Base-by-base conservation (phyloP, 1,139 yeast genomes). In the Geotrichum cucujoidarum region DNA sequence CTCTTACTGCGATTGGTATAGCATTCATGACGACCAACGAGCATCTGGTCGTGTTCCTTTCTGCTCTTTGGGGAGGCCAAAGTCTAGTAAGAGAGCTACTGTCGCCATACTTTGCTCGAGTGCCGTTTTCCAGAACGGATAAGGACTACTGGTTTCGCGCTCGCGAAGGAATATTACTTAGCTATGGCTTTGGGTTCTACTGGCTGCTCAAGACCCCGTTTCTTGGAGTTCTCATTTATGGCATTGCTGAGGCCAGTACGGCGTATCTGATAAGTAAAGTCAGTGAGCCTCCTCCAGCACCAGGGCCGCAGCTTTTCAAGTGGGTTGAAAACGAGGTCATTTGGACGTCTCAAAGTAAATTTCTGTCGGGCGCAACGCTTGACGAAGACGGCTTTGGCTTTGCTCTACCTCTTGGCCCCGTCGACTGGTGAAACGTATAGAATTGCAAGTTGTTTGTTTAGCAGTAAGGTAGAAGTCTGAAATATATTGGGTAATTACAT, bases 111-210 rank as follows among this genome's bases (percentile, higher is more conserved):
- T 77, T 80, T 61, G 60, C 68, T n/a, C 64, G 77, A 22, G 65
- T 78, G 18, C 75, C 77, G 8, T 74, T 78, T 51, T 55, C 66
- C 3, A 62, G 73, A 7, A 53, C 63, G 14, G 79, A 78, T 47
- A 67, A 67, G 43, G 67, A 69, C 11, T 72, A 70, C 47, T 80
- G 86, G 86, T 64, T 71, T 47, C 67, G 68, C 17, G 73, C 81
- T 8, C 68, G 86, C 37, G 78, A 75, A 47, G 85, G 85, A 0
- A 70, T 78, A 16, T 62, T 80, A 38, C 75, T 76, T 54, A 84
- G 85, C 1, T 79, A 77, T 55, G 78, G 81, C 1, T 60, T 77
- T n/a, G 71, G 74, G 43, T 76, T 73, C 60, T 77, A 68, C 54
- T 54, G 69, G 43, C 58, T 77, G 36, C 62, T 77, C 49, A 63